Evolutionary conservation across 2,329 filamentous ascomycete genomes (phyloP), one percentile per base, ranked within the genome.

Genomic region (Fusarium sp.): DNA sequence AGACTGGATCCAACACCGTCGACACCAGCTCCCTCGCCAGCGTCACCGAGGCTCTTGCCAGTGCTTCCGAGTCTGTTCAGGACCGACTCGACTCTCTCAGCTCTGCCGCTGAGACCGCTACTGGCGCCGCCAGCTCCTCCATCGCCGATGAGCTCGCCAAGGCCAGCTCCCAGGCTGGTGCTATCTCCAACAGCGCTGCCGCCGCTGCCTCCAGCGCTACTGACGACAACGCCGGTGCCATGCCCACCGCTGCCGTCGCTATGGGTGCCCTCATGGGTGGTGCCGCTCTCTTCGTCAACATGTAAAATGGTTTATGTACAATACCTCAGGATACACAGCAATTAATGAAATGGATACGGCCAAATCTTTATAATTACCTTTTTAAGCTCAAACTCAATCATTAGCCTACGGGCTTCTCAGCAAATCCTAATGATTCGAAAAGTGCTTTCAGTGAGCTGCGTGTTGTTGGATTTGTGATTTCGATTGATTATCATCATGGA

Each of bases 181-280:
- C 40, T 10, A 44, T 67, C 13, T n/a, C 30, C 30, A 45, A 31
- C 20, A 72, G 57, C n/a, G 33, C 62, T 38, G 52, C 56, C 57
- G 51, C 54, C 15, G 58, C 53, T 20, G 62, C 42, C 30, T 65
- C 51, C 58, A 65, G 53, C 28, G 71, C 71, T 31, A 67, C 63
- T 41, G 67, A 69, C 45, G 63, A 72, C 54, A 67, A 73, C 57
- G 78, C 78, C 8, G 77, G 74, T 47, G 74, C 79, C 45, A 71
- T 74, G 57, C 79, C 78, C 65, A 83, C 82, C 16, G 83, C 77
- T 30, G 82, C 79, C 30, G 69, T 84, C 41, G 83, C 80, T 20
- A 74, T 85, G 46, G 83, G 83, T 33, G 83, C 82, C 26, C 76
- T 85, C 60, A 75, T 84, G 49, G 83, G 83, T 26, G 83, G 83